phyloP scores from a whole-genome alignment of 768 basidiomycete species.

The Hydnum rufescens region DNA sequence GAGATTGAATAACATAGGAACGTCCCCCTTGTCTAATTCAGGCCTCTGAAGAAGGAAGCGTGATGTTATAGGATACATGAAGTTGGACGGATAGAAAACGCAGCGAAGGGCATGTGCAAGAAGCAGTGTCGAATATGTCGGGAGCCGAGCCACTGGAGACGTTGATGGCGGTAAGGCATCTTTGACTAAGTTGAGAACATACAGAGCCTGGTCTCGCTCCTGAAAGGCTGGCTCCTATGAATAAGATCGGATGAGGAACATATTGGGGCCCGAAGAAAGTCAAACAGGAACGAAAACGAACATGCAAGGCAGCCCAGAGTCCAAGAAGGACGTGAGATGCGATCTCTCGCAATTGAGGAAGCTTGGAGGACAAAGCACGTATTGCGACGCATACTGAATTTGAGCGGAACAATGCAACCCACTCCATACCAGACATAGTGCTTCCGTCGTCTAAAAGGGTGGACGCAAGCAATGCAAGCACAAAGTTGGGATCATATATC shows the following conservation, averaged over 20 bases:
- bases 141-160: conserved; percentile 30
- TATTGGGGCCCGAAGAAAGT: too few species aligned
- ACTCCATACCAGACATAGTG: conserved; percentile 45
- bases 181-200: conserved; percentile 48
- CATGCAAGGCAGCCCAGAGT: too few species aligned
- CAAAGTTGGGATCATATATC: conserved; percentile 73
- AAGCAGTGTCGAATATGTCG: conserved; percentile 62
- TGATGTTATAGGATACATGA: conserved; percentile 70
- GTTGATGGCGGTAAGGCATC: conserved; percentile 30
- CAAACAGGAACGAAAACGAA: too few species aligned
- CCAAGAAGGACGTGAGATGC: too few species aligned
- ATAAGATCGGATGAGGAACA: too few species aligned
- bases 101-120: conserved; percentile 64
- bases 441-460: conserved; percentile 40
- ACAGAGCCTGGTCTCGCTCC: conserved; percentile 52
- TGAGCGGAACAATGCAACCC: conserved; percentile 73
- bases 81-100: conserved; percentile 72
- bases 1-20: conserved; percentile 81
- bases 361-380: conserved; percentile 21
- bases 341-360: too few species aligned
- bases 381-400: conserved; percentile 60
- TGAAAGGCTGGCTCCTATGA: conserved; percentile 48
- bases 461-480: conserved; percentile 44
- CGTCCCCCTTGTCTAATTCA: conserved; percentile 56
- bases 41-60: conserved; percentile 83